A percentile compares a stretch with the other conserved stretches of the same genome.
These are phyloP conservation scores for Pseudoneurospora amorphoporcata DNA, from an alignment of 495 filamentous ascomycete species.

Conservation along the genomic window DNA sequence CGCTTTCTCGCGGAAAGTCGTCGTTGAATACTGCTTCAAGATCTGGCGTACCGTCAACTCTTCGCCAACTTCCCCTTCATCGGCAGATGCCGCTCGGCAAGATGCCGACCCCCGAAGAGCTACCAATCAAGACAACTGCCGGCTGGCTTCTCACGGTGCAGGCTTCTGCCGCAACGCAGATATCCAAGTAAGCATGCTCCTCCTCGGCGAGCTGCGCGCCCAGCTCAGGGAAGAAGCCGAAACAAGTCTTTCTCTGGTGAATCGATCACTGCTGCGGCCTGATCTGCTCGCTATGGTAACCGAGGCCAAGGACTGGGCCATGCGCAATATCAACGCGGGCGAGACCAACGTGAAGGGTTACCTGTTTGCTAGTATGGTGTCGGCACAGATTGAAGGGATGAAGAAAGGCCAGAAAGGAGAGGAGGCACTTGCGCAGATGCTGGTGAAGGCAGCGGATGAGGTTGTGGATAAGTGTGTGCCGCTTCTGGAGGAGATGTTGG, in stretches of 20 bases:
- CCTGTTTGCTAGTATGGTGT: slow-evolving; percentile 31
- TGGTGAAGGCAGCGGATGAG: slow-evolving; percentile 32
- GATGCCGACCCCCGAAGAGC: slow-evolving; percentile 5
- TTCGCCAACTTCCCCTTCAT: background rate
- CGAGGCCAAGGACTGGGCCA: slow-evolving; percentile 34
- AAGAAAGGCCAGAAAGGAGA: slow-evolving; percentile 22
- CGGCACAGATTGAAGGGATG: slow-evolving; percentile 35
- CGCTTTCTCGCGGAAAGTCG: slow-evolving; percentile 39
- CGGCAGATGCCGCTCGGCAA: slow-evolving; percentile 5
- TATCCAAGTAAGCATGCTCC: slow-evolving; percentile 32
- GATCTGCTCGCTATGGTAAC: slow-evolving; percentile 39
- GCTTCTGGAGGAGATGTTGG: slow-evolving; percentile 30
- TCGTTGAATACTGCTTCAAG: slow-evolving; percentile 40
- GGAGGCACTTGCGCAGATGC: slow-evolving; percentile 18
- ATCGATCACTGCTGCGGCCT: slow-evolving; percentile 22
- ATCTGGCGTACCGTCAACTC: slow-evolving; percentile 37
- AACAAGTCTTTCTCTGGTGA: background rate
- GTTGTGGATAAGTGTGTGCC: slow-evolving; percentile 21
- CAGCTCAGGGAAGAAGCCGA: slow-evolving; percentile 41
- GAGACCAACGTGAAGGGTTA: slow-evolving; percentile 51
- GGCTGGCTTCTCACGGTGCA: slow-evolving; percentile 27
- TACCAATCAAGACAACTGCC: slow-evolving; percentile 9
- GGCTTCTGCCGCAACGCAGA: slow-evolving; percentile 32
- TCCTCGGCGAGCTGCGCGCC: slow-evolving; percentile 36
- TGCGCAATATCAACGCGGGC: slow-evolving; percentile 34